Evolutionary conservation across 2,329 filamentous ascomycete species (phyloP).

Genomic region (Botrytis cinerea): DNA sequence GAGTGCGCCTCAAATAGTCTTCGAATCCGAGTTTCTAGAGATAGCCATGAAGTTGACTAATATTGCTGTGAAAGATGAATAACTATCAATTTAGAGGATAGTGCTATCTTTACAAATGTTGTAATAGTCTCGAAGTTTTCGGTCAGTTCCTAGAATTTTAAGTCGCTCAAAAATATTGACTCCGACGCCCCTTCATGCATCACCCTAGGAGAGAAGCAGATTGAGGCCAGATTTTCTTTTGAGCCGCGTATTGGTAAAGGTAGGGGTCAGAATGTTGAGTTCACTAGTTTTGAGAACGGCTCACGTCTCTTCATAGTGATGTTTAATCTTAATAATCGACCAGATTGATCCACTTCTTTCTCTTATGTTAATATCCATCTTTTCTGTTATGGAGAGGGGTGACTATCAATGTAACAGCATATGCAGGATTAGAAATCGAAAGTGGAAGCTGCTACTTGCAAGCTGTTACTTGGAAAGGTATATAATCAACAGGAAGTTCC

Average conservation of each 20-base stretch:
- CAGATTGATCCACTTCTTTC: neutral
- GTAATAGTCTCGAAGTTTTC: neutral
- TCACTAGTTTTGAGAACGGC: neutral
- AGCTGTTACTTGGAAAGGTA: neutral
- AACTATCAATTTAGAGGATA: neutral
- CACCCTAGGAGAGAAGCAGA: neutral
- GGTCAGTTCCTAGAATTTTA: neutral
- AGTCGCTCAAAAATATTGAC: neutral
- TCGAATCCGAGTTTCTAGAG: slow-evolving; percentile 19
- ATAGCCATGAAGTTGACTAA: slow-evolving; percentile 19
- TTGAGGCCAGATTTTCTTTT: neutral
- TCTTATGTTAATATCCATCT: neutral
- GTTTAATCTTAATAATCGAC: neutral
- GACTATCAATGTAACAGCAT: neutral
- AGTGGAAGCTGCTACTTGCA: neutral
- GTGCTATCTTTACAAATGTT: neutral
- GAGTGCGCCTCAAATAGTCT: slow-evolving; percentile 16
- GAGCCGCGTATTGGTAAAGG: neutral
- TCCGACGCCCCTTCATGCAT: neutral
- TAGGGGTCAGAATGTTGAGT: neutral
- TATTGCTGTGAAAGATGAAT: neutral
- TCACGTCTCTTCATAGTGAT: neutral
- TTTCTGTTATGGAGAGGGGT: neutral
- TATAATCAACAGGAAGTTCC: neutral
- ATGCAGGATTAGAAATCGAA: neutral